Conservation (phyloP, 108 stramenopile genomes). For the Pseudonitzschia delicatissima region DNA sequence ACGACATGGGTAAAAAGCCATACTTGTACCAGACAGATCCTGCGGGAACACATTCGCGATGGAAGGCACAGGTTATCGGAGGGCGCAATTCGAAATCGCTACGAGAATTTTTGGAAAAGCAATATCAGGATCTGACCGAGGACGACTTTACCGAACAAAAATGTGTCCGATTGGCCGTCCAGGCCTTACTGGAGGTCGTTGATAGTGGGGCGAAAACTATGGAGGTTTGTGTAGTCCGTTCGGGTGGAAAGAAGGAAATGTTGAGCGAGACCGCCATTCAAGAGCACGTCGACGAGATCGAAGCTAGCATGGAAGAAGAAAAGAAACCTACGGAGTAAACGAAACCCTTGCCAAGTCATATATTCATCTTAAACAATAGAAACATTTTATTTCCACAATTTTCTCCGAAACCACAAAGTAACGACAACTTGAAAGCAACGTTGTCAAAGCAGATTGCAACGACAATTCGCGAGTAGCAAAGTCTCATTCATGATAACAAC, state of each 20-base stretch:
- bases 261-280: conserved; percentile 78
- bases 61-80: conserved; percentile 99
- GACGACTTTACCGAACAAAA: conserved; percentile 82
- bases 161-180: conserved; percentile 88
- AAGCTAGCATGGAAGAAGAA: conserved; percentile 64
- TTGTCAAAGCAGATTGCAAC: too few species aligned
- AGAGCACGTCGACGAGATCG: conserved; percentile 83
- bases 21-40: conserved; percentile 97
- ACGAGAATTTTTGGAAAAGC: conserved; percentile 97
- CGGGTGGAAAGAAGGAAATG: conserved; percentile 69
- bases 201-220: conserved; percentile 98
- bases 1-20: conserved; percentile 52
- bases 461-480: too few species aligned
- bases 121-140: conserved; percentile 58
- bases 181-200: conserved; percentile 97
- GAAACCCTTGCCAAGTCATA: too few species aligned
- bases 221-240: conserved; percentile 87
- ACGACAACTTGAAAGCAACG: too few species aligned
- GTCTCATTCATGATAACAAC: too few species aligned
- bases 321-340: conserved; percentile 13
- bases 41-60: conserved; percentile 95
- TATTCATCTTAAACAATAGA: neutral
- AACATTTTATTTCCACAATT: neutral
- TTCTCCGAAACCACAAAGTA: neutral
- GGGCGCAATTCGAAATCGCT: conserved; percentile 95